Evolutionary conservation across 495 filamentous ascomycete species (phyloP), one percentile per base, ranked within the genome.

Genomic region (Aspergillus funiculosus): DNA sequence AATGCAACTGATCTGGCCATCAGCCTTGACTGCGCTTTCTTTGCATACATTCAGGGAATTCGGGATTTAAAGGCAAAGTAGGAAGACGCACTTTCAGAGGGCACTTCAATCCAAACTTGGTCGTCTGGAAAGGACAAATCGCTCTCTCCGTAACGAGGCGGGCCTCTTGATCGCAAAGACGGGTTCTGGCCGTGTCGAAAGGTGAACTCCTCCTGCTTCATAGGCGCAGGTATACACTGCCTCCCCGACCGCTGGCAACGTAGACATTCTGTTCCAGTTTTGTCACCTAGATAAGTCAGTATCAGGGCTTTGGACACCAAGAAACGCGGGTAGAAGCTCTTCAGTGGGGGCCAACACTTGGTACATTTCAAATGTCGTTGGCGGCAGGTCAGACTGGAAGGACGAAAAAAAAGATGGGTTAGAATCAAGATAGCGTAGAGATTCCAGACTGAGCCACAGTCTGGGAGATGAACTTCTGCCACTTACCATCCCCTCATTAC

Each of bases 401-500:
- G 2, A 40, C 31, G 35, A 14, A 31, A 4, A 32, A 4, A 7
- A 51, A 34, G 28, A 4, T 17, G 2, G 9, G 18, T 25, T 13
- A 44, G 30, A 36, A 11, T 18, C 26, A 46, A 14, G 17, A 25
- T 13, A 1, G 17, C 19, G 35, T 14, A 3, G 10, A 6, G 18
- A 17, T 20, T 2, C 29, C 6, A 1, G 9, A 20, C 11, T 13
- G 28, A 30, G 28, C 25, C 1, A 11, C 20, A n/a, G 28, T 22
- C 20, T 38, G 30, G 17, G 17, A 39, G 21, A 40, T 13, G 38
- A 37, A 27, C 17, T 26, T 7, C 29, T 48, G 11, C 19, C n/a
- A 66, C 65, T 63, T 19, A 71, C 67, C 67, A 71, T 66, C 67
- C 67, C 65, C 67, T 71, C 67, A 68, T 71, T 48, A 71, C 65